phyloP scores from a whole-genome alignment of 495 filamentous ascomycete genomes.

The Staphylotrichum longicolle region DNA sequence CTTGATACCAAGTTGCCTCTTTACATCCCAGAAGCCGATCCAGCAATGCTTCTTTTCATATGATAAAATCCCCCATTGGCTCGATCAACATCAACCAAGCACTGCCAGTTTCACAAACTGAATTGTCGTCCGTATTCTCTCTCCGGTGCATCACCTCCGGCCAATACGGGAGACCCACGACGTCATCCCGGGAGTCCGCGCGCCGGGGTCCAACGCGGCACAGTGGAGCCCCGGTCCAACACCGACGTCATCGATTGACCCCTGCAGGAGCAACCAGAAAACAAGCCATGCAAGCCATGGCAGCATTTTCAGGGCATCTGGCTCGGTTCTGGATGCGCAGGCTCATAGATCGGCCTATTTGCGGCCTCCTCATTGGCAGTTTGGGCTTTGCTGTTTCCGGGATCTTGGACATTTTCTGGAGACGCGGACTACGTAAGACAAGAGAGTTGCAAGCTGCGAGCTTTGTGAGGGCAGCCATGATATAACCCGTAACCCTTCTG shows the following conservation, averaged over 20 bases:
- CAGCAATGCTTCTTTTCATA: too few relatives aligned
- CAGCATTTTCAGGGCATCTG: too few relatives aligned
- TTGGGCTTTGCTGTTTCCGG: neutral
- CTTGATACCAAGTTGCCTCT: too few relatives aligned
- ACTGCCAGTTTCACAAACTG: too few relatives aligned
- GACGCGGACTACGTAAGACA: neutral
- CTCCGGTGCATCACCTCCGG: too few relatives aligned
- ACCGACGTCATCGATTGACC: slow-evolving; percentile 18
- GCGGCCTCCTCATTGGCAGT: neutral
- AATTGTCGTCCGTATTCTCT: too few relatives aligned
- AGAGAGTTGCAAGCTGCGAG: neutral
- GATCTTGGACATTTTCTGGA: neutral
- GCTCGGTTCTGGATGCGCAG: too few relatives aligned
- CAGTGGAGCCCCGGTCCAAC: neutral
- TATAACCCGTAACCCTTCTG: neutral
- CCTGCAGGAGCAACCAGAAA: too few relatives aligned
- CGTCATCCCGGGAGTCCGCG: slow-evolving; percentile 6
- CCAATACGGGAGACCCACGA: neutral
- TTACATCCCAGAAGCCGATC: too few relatives aligned
- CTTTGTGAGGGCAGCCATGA: neutral
- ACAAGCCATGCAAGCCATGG: neutral
- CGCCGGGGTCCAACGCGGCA: neutral
- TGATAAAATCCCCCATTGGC: too few relatives aligned
- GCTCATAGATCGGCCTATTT: too few relatives aligned
- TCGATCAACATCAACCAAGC: too few relatives aligned